A percentile compares a stretch with the other conserved stretches of the same genome.
phyloP scores from a whole-genome alignment of 73 alveolate species.

The Symbiodinium pilosum region DNA sequence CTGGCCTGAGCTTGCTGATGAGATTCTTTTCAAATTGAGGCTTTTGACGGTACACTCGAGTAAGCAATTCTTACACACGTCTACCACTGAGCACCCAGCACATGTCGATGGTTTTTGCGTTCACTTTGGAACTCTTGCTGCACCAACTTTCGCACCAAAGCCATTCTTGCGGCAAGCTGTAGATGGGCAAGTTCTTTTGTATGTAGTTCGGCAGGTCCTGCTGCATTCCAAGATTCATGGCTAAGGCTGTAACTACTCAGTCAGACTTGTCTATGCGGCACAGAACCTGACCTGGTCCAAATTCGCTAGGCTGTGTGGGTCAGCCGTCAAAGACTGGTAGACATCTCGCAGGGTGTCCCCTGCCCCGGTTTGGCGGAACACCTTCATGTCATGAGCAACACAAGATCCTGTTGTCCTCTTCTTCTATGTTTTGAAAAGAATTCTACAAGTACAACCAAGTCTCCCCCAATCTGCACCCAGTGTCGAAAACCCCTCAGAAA shows the following conservation, averaged over 20 bases:
- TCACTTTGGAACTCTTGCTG: slow-evolving; percentile 33
- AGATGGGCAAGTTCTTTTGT: slow-evolving; percentile 81
- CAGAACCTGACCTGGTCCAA: slow-evolving; percentile 46
- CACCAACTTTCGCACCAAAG: slow-evolving; percentile 96
- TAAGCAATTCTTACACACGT: too few species aligned
- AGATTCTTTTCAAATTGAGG: too few species aligned
- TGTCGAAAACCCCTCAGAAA: too few species aligned
- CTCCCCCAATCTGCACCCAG: too few species aligned
- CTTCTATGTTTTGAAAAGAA: too few species aligned
- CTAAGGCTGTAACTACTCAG: too few species aligned
- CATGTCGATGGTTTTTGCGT: slow-evolving; percentile 94
- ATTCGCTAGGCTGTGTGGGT: slow-evolving; percentile 80
- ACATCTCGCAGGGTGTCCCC: slow-evolving; percentile 91
- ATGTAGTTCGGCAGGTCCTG: slow-evolving; percentile 95
- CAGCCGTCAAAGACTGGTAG: slow-evolving; percentile 94
- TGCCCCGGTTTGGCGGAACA: slow-evolving; percentile 83
- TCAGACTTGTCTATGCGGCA: too few species aligned
- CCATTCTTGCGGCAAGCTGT: slow-evolving; percentile 95
- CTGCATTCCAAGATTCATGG: too few species aligned
- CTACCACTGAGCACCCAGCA: too few species aligned
- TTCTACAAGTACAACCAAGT: too few species aligned
- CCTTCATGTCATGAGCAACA: neutral
- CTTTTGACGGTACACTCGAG: too few species aligned
- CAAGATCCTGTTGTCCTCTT: neutral
- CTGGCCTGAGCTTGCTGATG: slow-evolving; percentile 26